A percentile compares a stretch with the other conserved stretches of the same genome.
Conservation (phyloP, 495 filamentous ascomycete species). For the Neurospora pannonica region DNA sequence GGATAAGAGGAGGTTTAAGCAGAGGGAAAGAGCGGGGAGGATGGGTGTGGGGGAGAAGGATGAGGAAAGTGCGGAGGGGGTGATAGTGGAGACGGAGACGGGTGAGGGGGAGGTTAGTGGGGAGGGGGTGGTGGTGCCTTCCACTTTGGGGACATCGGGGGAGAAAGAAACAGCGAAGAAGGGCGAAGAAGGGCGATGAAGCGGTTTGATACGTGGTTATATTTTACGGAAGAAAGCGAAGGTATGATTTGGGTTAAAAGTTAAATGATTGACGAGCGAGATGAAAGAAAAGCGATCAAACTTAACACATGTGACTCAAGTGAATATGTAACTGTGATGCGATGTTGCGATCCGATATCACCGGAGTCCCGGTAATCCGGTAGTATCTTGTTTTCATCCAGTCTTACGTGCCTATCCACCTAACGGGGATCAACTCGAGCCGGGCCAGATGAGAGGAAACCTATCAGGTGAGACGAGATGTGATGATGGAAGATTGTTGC, state of each 20-base stretch:
- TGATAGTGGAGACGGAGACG: not conserved
- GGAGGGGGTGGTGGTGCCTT: not conserved
- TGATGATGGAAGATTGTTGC: not conserved
- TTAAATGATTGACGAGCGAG: too few relatives aligned
- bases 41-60: not conserved
- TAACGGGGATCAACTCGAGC: not conserved
- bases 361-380: not conserved
- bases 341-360: not conserved
- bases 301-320: too few relatives aligned
- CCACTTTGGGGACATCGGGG: not conserved
- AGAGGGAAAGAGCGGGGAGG: constrained; percentile 11
- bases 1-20: constrained; percentile 37
- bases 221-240: too few relatives aligned
- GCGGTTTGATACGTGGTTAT: not conserved
- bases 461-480: not conserved
- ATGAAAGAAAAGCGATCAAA: too few relatives aligned
- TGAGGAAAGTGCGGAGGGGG: not conserved
- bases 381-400: too few relatives aligned
- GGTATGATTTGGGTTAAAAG: too few relatives aligned
- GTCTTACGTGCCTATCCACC: not conserved
- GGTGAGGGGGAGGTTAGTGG: not conserved
- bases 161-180: not conserved
- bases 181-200: not conserved
- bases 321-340: too few relatives aligned
- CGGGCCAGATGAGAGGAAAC: not conserved